phyloP scores from a whole-genome alignment of 345 rosid species.

The Lumnitzera littorea region DNA sequence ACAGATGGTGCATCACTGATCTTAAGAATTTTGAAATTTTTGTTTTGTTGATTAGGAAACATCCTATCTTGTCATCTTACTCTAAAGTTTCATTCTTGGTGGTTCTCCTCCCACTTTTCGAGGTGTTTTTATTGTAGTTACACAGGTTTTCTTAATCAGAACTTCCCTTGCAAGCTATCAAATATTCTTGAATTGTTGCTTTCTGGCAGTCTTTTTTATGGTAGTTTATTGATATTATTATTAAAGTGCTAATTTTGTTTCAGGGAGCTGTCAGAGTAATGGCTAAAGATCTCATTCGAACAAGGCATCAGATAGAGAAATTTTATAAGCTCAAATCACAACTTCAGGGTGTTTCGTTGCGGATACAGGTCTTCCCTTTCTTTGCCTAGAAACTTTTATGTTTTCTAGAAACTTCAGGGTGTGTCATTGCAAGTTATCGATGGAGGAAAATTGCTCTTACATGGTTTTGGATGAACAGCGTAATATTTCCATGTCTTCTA shows the following conservation, averaged over 20 bases:
- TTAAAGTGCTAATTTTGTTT: conserved; percentile 4
- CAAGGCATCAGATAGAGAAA: conserved; percentile 87
- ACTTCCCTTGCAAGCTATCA: neutral
- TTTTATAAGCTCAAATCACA: conserved; percentile 90
- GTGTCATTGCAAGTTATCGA: too few relatives aligned
- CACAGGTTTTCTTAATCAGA: too few relatives aligned
- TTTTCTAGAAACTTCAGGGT: too few relatives aligned
- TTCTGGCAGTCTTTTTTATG: neutral
- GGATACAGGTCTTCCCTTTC: conserved; percentile 66
- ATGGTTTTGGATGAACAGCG: too few relatives aligned
- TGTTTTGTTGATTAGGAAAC: neutral
- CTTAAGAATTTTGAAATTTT: neutral
- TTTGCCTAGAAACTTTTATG: neutral
- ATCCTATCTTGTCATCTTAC: too few relatives aligned
- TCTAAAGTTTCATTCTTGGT: too few relatives aligned
- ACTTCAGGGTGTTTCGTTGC: conserved; percentile 94
- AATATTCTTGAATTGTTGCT: neutral
- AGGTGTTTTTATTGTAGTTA: too few relatives aligned
- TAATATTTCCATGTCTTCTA: too few relatives aligned
- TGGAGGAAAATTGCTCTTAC: too few relatives aligned
- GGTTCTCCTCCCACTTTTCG: too few relatives aligned
- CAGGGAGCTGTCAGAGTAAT: conserved; percentile 99
- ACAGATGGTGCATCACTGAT: conserved; percentile 58
- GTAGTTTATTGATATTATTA: neutral
- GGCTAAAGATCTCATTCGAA: conserved; percentile 97